Evolutionary conservation across 108 stramenopile genomes (phyloP), one percentile per base, ranked within the genome.

Genomic region (Chaetoceros muelleri): DNA sequence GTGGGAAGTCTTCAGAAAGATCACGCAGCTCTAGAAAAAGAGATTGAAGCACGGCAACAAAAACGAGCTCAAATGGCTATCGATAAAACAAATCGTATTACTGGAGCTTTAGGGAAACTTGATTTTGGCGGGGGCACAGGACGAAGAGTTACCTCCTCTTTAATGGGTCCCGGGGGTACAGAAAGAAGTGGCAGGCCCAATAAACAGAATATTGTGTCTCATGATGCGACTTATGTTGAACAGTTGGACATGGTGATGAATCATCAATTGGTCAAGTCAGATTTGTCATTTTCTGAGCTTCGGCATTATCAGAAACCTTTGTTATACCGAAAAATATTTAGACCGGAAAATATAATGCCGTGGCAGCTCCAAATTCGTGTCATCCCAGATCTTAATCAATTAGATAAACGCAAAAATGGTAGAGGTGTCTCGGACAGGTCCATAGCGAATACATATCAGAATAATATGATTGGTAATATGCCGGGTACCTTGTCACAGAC

Each of bases 101-200:
- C 72, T 7, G 80, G 85, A 49, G 84, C 85, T 48, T 73, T 93
- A 82, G 78, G 72, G 23, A 76, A 86, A 2, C 54, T 93, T 40
- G 46, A 34, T 26, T 25, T 82, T 28, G 81, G 76, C 3, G 70
- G 75, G 26, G 90, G 90, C 25, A 78, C 79, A 20, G 90, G 90
- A 44, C 72, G 90, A 18, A 80, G 84, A 30, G 87, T 93, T 65
- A 93, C 90, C 0, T 77, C 75, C 48, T 79, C 77, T 23, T 57
- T 93, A 48, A 93, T 93, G 90, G 90, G 90, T 20, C 90, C 90
- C 0, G 90, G 90, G 23, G 90, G 90, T 30, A 87, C 90, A 0
- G 90, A 93, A 69, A 70, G 90, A 19, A 93, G 84, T 1, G 90
- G 90, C 24, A 57, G 90, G 16, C 85, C 85, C 16, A 67, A 70